These are phyloP conservation scores for Solanum arcanum DNA, from an alignment of 257 asterid genomes.

Conservation along the genomic window DNA sequence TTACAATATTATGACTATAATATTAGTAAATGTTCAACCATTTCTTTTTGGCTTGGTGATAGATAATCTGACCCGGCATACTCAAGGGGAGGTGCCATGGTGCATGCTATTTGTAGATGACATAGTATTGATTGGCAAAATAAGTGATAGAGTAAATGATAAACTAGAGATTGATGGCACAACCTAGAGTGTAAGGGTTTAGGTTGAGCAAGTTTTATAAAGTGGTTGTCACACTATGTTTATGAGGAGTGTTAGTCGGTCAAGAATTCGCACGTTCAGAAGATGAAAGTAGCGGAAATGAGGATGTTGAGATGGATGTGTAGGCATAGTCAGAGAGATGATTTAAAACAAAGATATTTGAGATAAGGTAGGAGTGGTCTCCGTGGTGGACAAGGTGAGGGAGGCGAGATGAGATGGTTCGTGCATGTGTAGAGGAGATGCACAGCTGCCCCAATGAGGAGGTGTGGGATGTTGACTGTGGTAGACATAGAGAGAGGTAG, in stretches of 20 bases:
- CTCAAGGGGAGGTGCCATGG: neutral
- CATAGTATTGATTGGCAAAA: neutral
- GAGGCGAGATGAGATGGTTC: neutral
- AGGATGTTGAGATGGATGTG: neutral
- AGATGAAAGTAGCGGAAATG: neutral
- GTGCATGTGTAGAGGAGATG: neutral
- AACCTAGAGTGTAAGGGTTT: neutral
- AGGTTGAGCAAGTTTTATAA: neutral
- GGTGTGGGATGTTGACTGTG: neutral
- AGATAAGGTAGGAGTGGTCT: neutral
- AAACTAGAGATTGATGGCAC: neutral
- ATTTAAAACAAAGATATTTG: neutral
- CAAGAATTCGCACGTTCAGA: neutral
- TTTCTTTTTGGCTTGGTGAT: neutral
- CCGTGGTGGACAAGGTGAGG: neutral
- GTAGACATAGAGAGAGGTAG: neutral
- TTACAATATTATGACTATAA: neutral
- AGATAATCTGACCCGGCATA: neutral
- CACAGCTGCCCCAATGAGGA: neutral
- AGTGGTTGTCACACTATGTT: neutral
- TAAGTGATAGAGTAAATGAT: neutral
- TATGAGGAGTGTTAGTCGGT: neutral
- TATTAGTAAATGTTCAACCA: neutral
- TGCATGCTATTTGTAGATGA: neutral
- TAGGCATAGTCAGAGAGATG: neutral